A percentile compares a stretch with the other conserved stretches of the same genome.
phyloP scores from a whole-genome alignment of 148 eudicot genomes.

The Vaccinium myrtillus region DNA sequence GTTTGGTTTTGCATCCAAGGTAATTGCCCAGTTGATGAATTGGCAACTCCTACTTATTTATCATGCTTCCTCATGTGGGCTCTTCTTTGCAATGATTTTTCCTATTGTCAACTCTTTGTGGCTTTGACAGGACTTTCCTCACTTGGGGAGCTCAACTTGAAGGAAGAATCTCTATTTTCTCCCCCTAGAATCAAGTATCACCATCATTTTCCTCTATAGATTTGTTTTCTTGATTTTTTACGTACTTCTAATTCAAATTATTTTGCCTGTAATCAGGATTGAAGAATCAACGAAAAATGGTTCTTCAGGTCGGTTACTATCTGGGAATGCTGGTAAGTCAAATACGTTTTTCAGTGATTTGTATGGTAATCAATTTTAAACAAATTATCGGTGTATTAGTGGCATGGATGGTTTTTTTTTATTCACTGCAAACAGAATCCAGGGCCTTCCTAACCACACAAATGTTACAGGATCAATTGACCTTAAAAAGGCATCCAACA shows the following conservation, averaged over 20 bases:
- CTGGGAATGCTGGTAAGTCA: slow-evolving; percentile 39
- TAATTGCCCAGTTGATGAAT: not conserved
- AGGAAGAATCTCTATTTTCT: slow-evolving; percentile 55
- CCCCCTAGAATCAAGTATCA: slow-evolving; percentile 60
- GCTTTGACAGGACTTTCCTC: slow-evolving; percentile 32
- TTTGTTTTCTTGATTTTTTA: slow-evolving; percentile 15
- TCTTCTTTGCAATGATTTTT: not conserved
- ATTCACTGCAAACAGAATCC: not conserved
- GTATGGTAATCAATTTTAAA: not conserved
- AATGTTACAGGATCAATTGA: slow-evolving; percentile 31
- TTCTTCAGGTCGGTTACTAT: slow-evolving; percentile 47
- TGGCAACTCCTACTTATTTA: not conserved
- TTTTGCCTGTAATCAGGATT: slow-evolving; percentile 33
- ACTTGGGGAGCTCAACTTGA: slow-evolving; percentile 46
- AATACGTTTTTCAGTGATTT: not conserved
- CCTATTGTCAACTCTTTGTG: slow-evolving; percentile 5
- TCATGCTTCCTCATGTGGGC: not conserved
- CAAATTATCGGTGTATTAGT: not conserved
- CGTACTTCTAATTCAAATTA: slow-evolving; percentile 9
- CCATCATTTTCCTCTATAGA: not conserved
- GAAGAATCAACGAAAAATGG: slow-evolving; percentile 51
- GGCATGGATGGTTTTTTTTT: not conserved
- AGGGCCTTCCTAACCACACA: not conserved
- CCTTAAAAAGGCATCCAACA: slow-evolving; percentile 25
- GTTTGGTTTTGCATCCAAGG: not conserved